Percentiles rank a stretch among this genome's conserved stretches.
Evolutionary conservation across 371 early-diverging fungal species (phyloP).

Genomic region (Mucor circinelloides): DNA sequence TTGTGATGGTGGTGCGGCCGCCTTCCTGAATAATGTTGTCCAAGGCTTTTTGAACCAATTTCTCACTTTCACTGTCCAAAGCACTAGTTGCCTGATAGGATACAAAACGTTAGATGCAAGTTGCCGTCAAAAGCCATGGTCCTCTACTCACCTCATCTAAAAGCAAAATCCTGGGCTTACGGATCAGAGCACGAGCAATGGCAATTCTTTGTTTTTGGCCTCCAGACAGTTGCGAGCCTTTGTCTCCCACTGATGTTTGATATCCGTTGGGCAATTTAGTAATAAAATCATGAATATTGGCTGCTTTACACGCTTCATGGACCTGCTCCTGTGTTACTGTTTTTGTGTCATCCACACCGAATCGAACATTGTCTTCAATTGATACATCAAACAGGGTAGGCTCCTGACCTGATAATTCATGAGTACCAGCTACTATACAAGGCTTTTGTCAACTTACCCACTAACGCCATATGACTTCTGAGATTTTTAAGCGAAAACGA

Average conservation of each 20-base stretch:
- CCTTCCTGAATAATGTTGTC: slow-evolving; percentile 67
- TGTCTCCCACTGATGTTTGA: slow-evolving; percentile 79
- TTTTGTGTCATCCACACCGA: slow-evolving; percentile 54
- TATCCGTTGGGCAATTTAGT: slow-evolving; percentile 71
- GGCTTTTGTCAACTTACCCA: slow-evolving; percentile 56
- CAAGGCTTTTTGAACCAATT: slow-evolving; percentile 85
- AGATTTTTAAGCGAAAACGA: slow-evolving; percentile 62
- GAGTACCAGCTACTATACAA: too few species aligned
- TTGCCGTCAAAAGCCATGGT: too few species aligned
- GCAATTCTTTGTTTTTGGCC: slow-evolving; percentile 78
- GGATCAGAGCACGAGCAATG: slow-evolving; percentile 75
- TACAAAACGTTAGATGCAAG: too few species aligned
- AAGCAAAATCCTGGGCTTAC: slow-evolving; percentile 83
- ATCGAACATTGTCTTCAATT: slow-evolving; percentile 82
- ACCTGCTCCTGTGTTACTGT: slow-evolving; percentile 58
- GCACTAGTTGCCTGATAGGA: slow-evolving; percentile 62
- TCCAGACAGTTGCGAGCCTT: slow-evolving; percentile 72
- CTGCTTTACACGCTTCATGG: slow-evolving; percentile 60
- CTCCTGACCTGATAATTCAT: slow-evolving; percentile 60
- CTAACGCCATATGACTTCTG: slow-evolving; percentile 77
- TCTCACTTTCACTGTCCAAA: slow-evolving; percentile 88
- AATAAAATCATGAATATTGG: slow-evolving; percentile 85
- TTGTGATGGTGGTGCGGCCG: slow-evolving; percentile 67
- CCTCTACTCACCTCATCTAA: slow-evolving; percentile 91
- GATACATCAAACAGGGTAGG: slow-evolving; percentile 79